Conservation (phyloP, 1,284 basidiomycete genomes). For the Polyporus tsugae region DNA sequence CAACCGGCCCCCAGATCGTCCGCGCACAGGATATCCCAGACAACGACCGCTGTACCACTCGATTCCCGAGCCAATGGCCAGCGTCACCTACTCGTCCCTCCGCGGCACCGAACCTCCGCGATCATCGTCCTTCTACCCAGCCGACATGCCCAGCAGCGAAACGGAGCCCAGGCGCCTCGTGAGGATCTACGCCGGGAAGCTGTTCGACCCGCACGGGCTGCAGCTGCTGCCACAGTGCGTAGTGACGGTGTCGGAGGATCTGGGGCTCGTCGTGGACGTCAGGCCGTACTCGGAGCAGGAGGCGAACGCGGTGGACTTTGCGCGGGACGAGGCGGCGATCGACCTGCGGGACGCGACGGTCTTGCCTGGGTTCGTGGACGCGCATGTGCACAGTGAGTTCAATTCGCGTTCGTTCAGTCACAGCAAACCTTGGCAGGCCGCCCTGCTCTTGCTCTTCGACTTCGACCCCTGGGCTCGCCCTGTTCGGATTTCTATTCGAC, state of each 20-base stretch:
- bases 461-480: neutral
- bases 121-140: constrained; percentile 2
- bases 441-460: neutral
- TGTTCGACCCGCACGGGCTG: constrained; percentile 51
- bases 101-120: constrained; percentile 3
- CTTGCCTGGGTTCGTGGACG: constrained; percentile 72
- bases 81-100: constrained; percentile 1
- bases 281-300: constrained; percentile 21
- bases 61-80: neutral
- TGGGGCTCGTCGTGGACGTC: constrained; percentile 27
- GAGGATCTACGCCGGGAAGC: constrained; percentile 49
- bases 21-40: neutral
- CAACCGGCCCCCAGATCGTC: neutral
- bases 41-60: neutral
- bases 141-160: neutral
- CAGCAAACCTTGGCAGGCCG: neutral
- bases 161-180: constrained; percentile 22
- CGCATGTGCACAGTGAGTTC: constrained; percentile 68
- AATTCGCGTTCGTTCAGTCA: neutral
- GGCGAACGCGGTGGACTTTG: constrained; percentile 20
- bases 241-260: constrained; percentile 48
- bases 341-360: constrained; percentile 62
- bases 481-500: neutral
- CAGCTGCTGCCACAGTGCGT: constrained; percentile 47
- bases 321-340: constrained; percentile 38